Evolutionary conservation across 2,329 filamentous ascomycete genomes (phyloP).

Genomic region (Fusarium tupiense): DNA sequence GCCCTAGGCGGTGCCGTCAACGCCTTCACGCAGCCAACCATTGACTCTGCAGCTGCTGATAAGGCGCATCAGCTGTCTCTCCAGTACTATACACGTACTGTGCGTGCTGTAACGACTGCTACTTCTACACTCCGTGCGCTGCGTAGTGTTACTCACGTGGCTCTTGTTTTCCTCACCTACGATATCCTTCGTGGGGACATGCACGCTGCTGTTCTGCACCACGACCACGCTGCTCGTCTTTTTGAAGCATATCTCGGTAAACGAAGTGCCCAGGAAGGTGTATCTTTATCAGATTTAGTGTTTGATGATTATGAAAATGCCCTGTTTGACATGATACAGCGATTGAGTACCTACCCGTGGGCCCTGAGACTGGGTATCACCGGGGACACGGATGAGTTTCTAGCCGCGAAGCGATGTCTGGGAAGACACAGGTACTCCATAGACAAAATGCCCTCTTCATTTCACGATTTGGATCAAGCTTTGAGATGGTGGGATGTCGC

Average conservation of each 20-base stretch:
- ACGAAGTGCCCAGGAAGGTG: conserved; percentile 20
- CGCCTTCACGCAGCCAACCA: conserved; percentile 19
- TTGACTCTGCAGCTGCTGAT: conserved; percentile 15
- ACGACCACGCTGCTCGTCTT: conserved; percentile 31
- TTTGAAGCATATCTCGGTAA: conserved; percentile 31
- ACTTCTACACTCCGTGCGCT: conserved; percentile 1
- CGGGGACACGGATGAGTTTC: background rate
- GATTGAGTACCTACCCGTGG: conserved; percentile 36
- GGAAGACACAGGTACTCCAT: conserved; percentile 20
- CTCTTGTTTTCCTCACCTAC: conserved; percentile 36
- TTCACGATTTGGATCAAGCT: conserved; percentile 26
- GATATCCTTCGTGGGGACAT: conserved; percentile 36
- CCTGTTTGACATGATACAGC: conserved; percentile 34
- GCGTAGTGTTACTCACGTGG: conserved; percentile 30
- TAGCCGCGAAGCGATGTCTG: background rate
- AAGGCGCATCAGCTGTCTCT: conserved; percentile 20
- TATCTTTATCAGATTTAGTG: conserved; percentile 10
- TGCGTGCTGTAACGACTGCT: conserved; percentile 13
- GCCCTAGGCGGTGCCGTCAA: conserved; percentile 30
- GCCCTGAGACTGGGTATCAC: conserved; percentile 21
- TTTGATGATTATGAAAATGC: conserved; percentile 29
- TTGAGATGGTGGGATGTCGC: conserved; percentile 33
- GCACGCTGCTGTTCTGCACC: conserved; percentile 27
- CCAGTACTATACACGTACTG: conserved; percentile 33
- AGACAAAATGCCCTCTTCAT: conserved; percentile 25